Evolutionary conservation across 768 basidiomycete genomes (phyloP), one percentile per base, ranked within the genome.

Genomic region (Suillus subalutaceus): DNA sequence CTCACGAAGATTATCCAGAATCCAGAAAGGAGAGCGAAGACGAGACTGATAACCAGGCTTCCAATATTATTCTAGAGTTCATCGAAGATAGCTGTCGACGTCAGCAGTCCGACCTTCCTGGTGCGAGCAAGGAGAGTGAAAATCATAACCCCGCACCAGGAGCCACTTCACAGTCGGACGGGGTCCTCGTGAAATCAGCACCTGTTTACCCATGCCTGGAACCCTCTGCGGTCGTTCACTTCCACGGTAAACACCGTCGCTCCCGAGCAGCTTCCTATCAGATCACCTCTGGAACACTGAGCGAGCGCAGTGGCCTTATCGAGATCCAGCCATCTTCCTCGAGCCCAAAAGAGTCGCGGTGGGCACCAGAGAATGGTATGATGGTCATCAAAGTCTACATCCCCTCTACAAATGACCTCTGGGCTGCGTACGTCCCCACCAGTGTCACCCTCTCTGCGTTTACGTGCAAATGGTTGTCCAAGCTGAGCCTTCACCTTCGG

Each of bases 301-400:
- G 48, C 16, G 59, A 40, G 26, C n/a, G n/a, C 23, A 32, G 40
- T 10, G 4, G 38, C 13, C 35, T 46, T 10, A 26, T 48, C 26
- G 55, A 58, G 4, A 38, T 56, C 30, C 50, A 18, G 12, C 16
- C 46, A 26, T 35, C 3, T 40, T 68, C 18, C 7, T 2, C 20
- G 20, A 15, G 20, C 55, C 4, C 10, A 20, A 18, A 18, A 32
- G 57, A 44, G 18, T n/a, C 63, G 6, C 71, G 68, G 59, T 81
- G 80, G 80, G 72, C 72, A 26, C 73, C 80, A 38, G 70, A 70
- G 38, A 68, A 76, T 35, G 79, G 77, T 5, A 71, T 69, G 68
- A 81, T 81, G 60, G 46, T 79, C 63, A 70, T 81, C 72, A 81
- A 81, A 68, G 78, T 81, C 15, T 76, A 77, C 53, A 79, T 81